Conservation (phyloP, 257 asterid genomes). For the Orobanche coerulescens region DNA sequence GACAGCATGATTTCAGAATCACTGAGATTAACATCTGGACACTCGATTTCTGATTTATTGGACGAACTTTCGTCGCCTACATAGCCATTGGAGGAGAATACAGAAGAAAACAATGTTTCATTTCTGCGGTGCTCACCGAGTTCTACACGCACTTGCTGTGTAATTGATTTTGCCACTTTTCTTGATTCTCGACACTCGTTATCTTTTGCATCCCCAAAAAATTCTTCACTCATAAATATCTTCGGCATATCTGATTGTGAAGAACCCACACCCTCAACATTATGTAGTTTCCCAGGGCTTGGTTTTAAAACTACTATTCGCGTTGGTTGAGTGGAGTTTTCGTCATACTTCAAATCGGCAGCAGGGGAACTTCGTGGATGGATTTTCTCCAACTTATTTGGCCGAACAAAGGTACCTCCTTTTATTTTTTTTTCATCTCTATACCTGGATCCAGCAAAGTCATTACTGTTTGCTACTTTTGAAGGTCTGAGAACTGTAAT, state of each 20-base stretch:
- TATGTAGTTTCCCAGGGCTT: constrained; percentile 38
- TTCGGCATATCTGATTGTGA: constrained; percentile 31
- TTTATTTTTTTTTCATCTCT: constrained; percentile 30
- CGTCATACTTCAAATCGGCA: constrained; percentile 32
- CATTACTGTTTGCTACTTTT: constrained; percentile 34
- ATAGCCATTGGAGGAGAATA: constrained; percentile 49
- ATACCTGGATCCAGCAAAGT: constrained; percentile 29
- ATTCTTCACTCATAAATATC: constrained; percentile 29
- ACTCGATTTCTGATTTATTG: constrained; percentile 52
- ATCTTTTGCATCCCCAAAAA: constrained; percentile 35
- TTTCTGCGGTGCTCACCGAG: constrained; percentile 40
- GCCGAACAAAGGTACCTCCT: constrained; percentile 23
- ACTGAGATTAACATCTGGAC: constrained; percentile 45
- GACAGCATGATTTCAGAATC: constrained; percentile 65
- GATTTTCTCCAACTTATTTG: constrained; percentile 28
- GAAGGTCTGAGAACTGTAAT: constrained; percentile 79
- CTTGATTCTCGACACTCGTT: constrained; percentile 48
- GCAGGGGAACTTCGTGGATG: constrained; percentile 31
- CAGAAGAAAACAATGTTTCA: constrained; percentile 54
- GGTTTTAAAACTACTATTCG: constrained; percentile 79
- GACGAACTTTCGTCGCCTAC: constrained; percentile 69
- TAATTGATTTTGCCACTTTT: constrained; percentile 48
- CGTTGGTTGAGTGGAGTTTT: constrained; percentile 46
- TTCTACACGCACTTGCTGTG: constrained; percentile 46
- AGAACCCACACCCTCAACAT: constrained; percentile 30